Evolutionary conservation across 345 rosid genomes (phyloP).

Genomic region (Raphanus sativus): DNA sequence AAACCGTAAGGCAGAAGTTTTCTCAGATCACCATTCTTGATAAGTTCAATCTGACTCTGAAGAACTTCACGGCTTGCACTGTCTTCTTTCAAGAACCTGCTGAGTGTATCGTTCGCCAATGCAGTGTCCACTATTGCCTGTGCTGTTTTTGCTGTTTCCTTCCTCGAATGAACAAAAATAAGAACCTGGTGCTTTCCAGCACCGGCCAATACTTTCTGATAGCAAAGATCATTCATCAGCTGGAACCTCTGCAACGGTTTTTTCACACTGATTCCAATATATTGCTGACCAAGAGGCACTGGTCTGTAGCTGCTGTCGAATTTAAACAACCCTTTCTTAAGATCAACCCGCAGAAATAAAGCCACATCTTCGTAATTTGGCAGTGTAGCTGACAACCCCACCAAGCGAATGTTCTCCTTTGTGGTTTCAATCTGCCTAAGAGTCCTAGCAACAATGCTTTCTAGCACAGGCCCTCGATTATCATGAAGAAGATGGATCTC

Average conservation of each 20-base stretch:
- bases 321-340: constrained; percentile 69
- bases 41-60: not conserved
- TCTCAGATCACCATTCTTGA: not conserved
- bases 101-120: constrained; percentile 77
- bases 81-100: constrained; percentile 82
- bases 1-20: constrained; percentile 81
- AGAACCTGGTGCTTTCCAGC: constrained; percentile 97
- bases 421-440: no score
- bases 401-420: no score
- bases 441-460: no score
- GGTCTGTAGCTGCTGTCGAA: constrained; percentile 98
- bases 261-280: constrained; percentile 83
- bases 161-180: constrained; percentile 94
- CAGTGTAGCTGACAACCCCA: constrained; percentile 52
- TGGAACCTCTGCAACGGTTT: constrained; percentile 96
- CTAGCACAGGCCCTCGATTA: no score
- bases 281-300: constrained; percentile 88
- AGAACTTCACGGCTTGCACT: constrained; percentile 38
- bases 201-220: constrained; percentile 81
- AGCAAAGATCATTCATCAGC: constrained; percentile 94
- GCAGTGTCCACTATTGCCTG: constrained; percentile 76
- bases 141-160: constrained; percentile 94
- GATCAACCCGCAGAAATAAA: constrained; percentile 74
- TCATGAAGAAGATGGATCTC: no score
- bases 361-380: constrained; percentile 97